A percentile compares a stretch with the other conserved stretches of the same genome.
phyloP scores from a whole-genome alignment of 2,329 filamentous ascomycete species.

The Pseudogymnoascus sp. region DNA sequence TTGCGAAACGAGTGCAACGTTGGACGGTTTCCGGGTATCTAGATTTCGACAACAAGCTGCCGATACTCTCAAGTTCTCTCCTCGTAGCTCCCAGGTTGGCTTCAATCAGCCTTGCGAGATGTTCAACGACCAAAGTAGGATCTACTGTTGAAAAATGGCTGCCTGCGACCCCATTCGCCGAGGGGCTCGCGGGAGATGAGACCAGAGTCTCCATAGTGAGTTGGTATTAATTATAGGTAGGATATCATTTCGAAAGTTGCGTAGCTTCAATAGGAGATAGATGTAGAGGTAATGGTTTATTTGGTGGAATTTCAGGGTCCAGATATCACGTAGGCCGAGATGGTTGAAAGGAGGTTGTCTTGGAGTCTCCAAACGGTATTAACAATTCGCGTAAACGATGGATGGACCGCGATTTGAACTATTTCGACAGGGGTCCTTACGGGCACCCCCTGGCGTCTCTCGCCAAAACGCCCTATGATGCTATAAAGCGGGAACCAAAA shows the following conservation, averaged over 20 bases:
- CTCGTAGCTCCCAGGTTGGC: slow-evolving; percentile 68
- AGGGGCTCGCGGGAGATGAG: slow-evolving; percentile 23
- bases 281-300: background rate
- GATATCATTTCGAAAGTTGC: background rate
- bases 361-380: slow-evolving; percentile 4
- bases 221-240: slow-evolving; percentile 1
- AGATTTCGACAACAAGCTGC: slow-evolving; percentile 71
- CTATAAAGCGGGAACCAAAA: slow-evolving; percentile 8
- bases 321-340: background rate
- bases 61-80: slow-evolving; percentile 70
- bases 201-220: slow-evolving; percentile 28
- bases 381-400: slow-evolving; percentile 10
- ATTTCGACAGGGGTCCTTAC: slow-evolving; percentile 9
- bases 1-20: slow-evolving; percentile 81
- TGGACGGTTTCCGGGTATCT: slow-evolving; percentile 73
- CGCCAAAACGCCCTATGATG: slow-evolving; percentile 6
- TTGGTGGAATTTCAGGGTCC: slow-evolving; percentile 3
- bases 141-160: slow-evolving; percentile 52
- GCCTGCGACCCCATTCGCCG: slow-evolving; percentile 24
- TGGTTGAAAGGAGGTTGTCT: slow-evolving; percentile 8
- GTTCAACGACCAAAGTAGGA: slow-evolving; percentile 62
- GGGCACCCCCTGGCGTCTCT: slow-evolving; percentile 2
- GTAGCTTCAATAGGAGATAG: background rate
- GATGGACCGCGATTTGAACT: slow-evolving; percentile 10
- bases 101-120: slow-evolving; percentile 63